A percentile compares a stretch with the other conserved stretches of the same genome.
Evolutionary conservation across 192 early-diverging fungal species (phyloP).

Genomic region (Backusella luteola): DNA sequence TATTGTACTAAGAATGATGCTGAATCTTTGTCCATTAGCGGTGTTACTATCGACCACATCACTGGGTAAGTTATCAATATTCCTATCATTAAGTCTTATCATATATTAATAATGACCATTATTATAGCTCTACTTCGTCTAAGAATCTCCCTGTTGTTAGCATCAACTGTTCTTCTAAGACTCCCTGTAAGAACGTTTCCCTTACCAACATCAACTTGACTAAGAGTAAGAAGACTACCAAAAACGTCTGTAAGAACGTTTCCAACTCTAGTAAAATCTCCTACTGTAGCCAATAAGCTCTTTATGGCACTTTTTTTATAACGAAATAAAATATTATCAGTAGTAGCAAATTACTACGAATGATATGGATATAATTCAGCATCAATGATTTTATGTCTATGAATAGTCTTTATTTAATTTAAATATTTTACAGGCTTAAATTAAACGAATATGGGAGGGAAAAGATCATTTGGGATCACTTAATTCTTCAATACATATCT

Average conservation of each 20-base stretch:
- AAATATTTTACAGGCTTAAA: no score
- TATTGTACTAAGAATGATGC: constrained; percentile 35
- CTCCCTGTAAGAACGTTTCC: constrained; percentile 14
- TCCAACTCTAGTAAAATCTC: constrained; percentile 14
- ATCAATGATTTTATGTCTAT: no score
- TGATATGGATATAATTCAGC: no score
- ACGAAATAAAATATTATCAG: no score
- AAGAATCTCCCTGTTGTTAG: constrained; percentile 10
- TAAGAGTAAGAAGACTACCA: constrained; percentile 9
- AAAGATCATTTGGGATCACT: constrained; percentile 17
- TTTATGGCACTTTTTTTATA: neutral
- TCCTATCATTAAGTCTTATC: neutral
- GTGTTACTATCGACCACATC: constrained; percentile 39
- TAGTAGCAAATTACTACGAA: no score
- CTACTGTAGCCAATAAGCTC: constrained; percentile 10
- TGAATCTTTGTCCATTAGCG: constrained; percentile 34
- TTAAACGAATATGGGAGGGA: no score
- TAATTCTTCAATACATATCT: no score
- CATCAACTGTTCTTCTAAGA: constrained; percentile 12
- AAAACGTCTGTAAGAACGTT: constrained; percentile 22
- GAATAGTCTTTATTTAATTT: no score
- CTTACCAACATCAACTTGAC: constrained; percentile 20
- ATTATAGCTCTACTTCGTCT: constrained; percentile 7
- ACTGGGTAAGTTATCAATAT: constrained; percentile 21
- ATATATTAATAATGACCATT: neutral